phyloP scores from a whole-genome alignment of 1,284 basidiomycete genomes.

The Chalciporus piperatoides region DNA sequence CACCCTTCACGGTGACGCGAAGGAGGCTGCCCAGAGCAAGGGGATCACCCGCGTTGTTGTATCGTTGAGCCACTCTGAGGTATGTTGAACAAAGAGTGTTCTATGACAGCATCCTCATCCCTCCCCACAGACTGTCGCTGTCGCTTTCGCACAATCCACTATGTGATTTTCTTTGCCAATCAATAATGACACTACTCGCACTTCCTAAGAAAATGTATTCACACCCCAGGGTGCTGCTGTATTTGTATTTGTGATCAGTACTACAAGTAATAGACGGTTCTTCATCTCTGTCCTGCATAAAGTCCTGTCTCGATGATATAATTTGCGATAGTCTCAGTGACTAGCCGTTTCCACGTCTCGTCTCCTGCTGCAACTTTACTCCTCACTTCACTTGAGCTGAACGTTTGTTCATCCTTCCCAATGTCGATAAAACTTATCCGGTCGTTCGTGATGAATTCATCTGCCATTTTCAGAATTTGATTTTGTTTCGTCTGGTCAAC shows the following conservation, averaged over 20 bases:
- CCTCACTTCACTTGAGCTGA: conserved; percentile 77
- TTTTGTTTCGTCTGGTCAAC: conserved; percentile 23
- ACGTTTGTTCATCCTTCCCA: conserved; percentile 49
- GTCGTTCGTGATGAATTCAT: conserved; percentile 50
- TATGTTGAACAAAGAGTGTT: conserved; percentile 37
- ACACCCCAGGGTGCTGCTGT: conserved; percentile 1
- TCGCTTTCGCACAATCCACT: conserved; percentile 76
- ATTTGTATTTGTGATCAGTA: conserved; percentile 8
- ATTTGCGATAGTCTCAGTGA: conserved; percentile 40
- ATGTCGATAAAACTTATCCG: conserved; percentile 62
- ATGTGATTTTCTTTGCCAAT: conserved; percentile 14
- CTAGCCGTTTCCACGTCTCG: conserved; percentile 39
- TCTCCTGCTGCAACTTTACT: conserved; percentile 40
- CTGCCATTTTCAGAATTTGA: conserved; percentile 35
- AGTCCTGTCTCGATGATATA: conserved; percentile 51
- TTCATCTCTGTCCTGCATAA: conserved; percentile 36
- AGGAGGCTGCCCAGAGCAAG: conserved; percentile 68
- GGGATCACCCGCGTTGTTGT: conserved; percentile 75
- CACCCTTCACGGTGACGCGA: conserved; percentile 79
- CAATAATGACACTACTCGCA: not conserved
- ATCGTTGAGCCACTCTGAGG: conserved; percentile 90
- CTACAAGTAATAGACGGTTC: conserved; percentile 12
- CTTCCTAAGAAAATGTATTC: conserved; percentile 8
- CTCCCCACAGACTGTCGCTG: conserved; percentile 60
- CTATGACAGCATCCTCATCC: conserved; percentile 13